Base-by-base conservation (phyloP, 1,284 basidiomycete genomes). In the Agroathelia rolfsii region DNA sequence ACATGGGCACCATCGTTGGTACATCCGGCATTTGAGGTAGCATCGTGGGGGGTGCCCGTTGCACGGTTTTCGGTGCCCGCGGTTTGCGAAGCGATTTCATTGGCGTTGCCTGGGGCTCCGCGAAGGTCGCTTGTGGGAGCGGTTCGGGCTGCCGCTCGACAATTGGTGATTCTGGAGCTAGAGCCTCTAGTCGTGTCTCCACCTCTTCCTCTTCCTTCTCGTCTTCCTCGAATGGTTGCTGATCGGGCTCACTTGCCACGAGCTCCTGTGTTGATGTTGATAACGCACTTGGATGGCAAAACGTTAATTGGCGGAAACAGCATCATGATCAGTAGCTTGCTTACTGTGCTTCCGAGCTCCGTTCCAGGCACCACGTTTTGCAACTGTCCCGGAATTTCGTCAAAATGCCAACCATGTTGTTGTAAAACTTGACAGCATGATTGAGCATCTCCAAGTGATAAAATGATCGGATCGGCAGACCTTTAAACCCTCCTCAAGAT, bases 401-500 rank as follows among this genome's bases (percentile, higher is more conserved):
- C 2, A 92, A 55, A 28, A 89, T 73, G 8, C 65, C 69, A 3
- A 72, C 68, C 35, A 94, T 69, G 44, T 81, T 76, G 40, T 87
- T 86, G 51, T 94, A 90, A 48, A 93, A 93, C 79, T 88, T 40
- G 13, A n/a, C 17, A 24, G 28, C 32, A 26, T 13, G n/a, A n/a
- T 22, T 28, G 3, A 29, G 14, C 11, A 11, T 10, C 12, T 7
- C 16, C 3, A n/a, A 21, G 15, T 22, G 37, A 9, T 30, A 19
- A 14, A 26, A 20, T 14, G 34, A n/a, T n/a, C n/a, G n/a, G n/a
- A 12, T 15, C 12, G 11, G 36, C 56, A 18, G 43, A 80, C 85
- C 62, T 89, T 81, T 43, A 88, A 67, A 2, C 93, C 93, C 52
- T 96, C 92, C 32, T 86, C 79, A 8, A 94, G 63, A 51, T 96